Evolutionary conservation across 345 rosid species (phyloP).

Genomic region (Syzygium grande): DNA sequence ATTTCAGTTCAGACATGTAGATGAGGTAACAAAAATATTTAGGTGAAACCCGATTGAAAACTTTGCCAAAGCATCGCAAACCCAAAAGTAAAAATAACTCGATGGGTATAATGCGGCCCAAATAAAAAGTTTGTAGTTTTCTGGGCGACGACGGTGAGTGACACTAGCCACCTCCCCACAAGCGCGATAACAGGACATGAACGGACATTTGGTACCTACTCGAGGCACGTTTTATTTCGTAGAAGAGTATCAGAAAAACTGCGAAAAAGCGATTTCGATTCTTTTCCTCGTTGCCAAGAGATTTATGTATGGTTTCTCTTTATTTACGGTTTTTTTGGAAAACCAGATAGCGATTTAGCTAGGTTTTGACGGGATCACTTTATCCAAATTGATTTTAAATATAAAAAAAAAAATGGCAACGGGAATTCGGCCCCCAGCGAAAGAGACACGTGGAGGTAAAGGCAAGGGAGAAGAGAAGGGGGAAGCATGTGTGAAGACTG

Average conservation of each 20-base stretch:
- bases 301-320: neutral
- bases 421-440: neutral
- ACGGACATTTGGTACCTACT: no score
- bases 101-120: accelerated
- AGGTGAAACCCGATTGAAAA: neutral
- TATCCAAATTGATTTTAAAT: neutral
- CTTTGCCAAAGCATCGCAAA: neutral
- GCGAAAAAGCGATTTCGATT: neutral
- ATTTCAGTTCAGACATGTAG: neutral
- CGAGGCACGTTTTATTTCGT: neutral
- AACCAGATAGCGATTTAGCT: neutral
- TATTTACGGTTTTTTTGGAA: neutral
- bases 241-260: neutral
- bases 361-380: neutral
- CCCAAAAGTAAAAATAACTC: neutral
- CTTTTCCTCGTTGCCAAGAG: neutral
- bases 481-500: neutral
- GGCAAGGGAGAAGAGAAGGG: neutral
- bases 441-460: neutral
- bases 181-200: no score
- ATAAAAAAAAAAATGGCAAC: neutral
- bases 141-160: neutral
- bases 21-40: neutral
- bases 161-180: no score
- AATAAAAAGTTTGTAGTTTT: neutral